phyloP scores from a whole-genome alignment of 2,329 filamentous ascomycete genomes.

The Thelonectria blattea region DNA sequence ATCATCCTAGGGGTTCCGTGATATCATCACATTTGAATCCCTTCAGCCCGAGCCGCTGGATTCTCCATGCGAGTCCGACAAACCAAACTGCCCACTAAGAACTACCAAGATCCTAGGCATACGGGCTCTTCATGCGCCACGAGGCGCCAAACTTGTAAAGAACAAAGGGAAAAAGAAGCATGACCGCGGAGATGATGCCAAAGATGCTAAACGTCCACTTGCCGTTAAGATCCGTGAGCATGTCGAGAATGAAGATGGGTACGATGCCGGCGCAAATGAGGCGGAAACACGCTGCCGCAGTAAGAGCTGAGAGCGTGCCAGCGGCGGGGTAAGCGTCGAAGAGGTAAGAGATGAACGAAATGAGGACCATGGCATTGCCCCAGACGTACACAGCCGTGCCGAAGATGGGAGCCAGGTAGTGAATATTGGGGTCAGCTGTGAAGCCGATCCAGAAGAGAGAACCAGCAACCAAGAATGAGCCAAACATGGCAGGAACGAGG shows the following conservation, averaged over 20 bases:
- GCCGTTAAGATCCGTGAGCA: constrained; percentile 7
- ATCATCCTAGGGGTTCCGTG: too few species aligned
- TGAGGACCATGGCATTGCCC: constrained; percentile 13
- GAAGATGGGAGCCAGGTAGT: constrained; percentile 17
- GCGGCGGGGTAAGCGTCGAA: constrained; percentile 16
- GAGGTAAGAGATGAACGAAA: constrained; percentile 15
- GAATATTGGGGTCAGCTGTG: constrained; percentile 5
- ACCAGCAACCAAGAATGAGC: constrained; percentile 10
- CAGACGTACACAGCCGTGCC: constrained; percentile 14
- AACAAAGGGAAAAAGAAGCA: constrained; percentile 6
- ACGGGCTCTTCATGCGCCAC: constrained; percentile 8
- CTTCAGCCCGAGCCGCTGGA: too few species aligned
- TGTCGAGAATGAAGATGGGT: constrained; percentile 16
- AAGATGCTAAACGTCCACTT: constrained; percentile 13
- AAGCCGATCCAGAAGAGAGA: constrained; percentile 20
- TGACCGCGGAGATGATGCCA: constrained; percentile 14
- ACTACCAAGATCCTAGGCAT: background rate
- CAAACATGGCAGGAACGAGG: constrained; percentile 15
- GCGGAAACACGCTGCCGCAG: constrained; percentile 9
- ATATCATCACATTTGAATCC: too few species aligned
- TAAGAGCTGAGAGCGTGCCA: constrained; percentile 13
- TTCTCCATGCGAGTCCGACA: too few species aligned
- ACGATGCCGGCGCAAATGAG: constrained; percentile 10
- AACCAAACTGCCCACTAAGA: too few species aligned
- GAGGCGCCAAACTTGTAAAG: constrained; percentile 4